Percentiles rank a stretch among this genome's conserved stretches.
These are phyloP conservation scores for Colletotrichum orchidophilum DNA, from an alignment of 2,329 filamentous ascomycete species.

Conservation along the genomic window DNA sequence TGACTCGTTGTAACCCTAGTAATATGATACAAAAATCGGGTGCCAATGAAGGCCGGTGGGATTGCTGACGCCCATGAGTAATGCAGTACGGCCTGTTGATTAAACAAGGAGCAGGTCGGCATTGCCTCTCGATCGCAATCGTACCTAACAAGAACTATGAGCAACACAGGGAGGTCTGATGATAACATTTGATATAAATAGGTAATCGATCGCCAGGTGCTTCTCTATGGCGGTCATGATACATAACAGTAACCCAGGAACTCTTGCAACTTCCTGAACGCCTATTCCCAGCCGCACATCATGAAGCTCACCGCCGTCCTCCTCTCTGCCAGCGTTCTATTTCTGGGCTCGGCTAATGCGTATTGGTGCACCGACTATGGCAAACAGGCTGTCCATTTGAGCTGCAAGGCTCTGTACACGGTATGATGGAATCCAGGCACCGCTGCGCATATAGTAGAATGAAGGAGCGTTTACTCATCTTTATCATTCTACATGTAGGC, in stretches of 20 bases:
- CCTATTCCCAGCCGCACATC: background rate
- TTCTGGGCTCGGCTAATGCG: conserved; percentile 1
- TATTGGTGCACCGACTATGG: conserved; percentile 5
- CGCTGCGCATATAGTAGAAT: background rate
- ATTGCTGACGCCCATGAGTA: background rate
- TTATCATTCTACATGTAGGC: background rate
- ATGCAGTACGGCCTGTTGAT: background rate
- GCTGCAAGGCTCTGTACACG: background rate
- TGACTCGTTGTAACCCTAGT: background rate
- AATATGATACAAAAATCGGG: background rate
- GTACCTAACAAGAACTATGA: background rate
- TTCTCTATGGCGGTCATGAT: no score
- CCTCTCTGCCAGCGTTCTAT: background rate
- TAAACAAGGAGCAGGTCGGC: background rate
- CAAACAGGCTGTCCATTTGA: background rate
- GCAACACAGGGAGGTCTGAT: background rate
- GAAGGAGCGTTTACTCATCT: background rate
- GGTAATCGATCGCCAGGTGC: no score
- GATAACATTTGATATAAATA: background rate
- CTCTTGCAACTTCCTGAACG: background rate
- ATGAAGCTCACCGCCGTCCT: background rate
- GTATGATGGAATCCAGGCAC: background rate
- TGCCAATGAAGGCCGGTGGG: background rate
- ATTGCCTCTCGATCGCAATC: background rate
- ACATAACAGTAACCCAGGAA: background rate